phyloP scores from a whole-genome alignment of 768 basidiomycete genomes.

The Leccinum imitatum region DNA sequence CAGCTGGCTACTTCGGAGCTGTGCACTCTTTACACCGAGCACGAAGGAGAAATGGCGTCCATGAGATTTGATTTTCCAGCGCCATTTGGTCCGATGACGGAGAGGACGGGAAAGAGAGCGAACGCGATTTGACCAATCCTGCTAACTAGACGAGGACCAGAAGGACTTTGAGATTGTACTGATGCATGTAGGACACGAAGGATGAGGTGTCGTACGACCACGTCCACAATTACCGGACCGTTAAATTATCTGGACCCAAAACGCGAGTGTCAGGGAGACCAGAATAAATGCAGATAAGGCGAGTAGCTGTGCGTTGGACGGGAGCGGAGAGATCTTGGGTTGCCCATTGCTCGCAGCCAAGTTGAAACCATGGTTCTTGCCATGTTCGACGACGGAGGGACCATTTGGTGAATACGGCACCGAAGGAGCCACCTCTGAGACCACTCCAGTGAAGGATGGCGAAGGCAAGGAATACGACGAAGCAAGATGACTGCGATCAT shows the following conservation, averaged over 20 bases:
- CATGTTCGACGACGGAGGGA: no score
- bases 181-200: conserved; percentile 43
- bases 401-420: no score
- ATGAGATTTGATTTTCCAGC: conserved; percentile 98
- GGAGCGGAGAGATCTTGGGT: no score
- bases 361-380: no score
- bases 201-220: conserved; percentile 30
- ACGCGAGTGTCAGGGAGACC: no score
- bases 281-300: no score
- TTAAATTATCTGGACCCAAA: conserved; percentile 15
- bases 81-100: conserved; percentile 90
- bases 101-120: conserved; percentile 61
- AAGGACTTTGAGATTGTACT: conserved; percentile 65
- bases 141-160: conserved; percentile 62
- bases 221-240: conserved; percentile 42
- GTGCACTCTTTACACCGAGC: conserved; percentile 91
- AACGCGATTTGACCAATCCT: conserved; percentile 71
- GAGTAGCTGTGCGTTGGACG: no score
- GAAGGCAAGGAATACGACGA: no score
- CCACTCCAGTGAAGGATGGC: no score
- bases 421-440: no score
- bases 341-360: no score
- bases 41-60: conserved; percentile 98
- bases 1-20: conserved; percentile 88
- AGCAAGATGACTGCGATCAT: no score